Base-by-base conservation (phyloP, 2,329 filamentous ascomycete species). In the Sporothrix phasma region DNA sequence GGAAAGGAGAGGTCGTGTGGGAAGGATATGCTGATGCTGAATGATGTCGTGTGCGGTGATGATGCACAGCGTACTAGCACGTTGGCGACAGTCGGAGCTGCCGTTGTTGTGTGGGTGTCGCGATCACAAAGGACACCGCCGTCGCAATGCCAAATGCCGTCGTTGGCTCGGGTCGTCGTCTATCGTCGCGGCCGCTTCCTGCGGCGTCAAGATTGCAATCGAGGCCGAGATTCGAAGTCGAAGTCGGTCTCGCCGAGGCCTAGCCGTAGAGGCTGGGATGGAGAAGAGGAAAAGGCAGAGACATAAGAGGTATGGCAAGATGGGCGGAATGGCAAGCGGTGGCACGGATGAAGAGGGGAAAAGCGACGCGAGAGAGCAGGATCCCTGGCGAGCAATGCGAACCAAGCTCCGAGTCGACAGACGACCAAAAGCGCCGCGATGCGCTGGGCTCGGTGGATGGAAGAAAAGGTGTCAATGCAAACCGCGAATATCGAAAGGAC, bases 261-360 rank as follows among this genome's bases (percentile, higher is more conserved):
- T 67, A 67, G 66, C 67, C 67, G 65, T 67, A 67, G 49, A 68
- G 67, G 67, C 67, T 65, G 66, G 67, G 67, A 43, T 49, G 51
- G 43, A 67, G 61, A 54, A 62, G 61, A 31, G 62, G 49, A 31
- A 26, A 46, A 66, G 41, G 56, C 39, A 54, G 54, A 65, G 61
- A 65, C 65, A 67, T 67, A 66, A 63, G 59, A 58, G 43, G 41
- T 29, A 13, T 13, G n/a, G n/a, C n/a, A n/a, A n/a, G n/a, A n/a
- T n/a, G 41, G 43, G 4, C 11, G 43, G 17, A 41, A 61, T 39
- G 31, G 31, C 37, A 26, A 37, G 34, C 34, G 41, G 47, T 29
- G 26, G 19, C 34, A 37, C 19, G 26, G 58, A 47, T 37, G 41
- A n/a, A 19, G 43, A 49, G 29, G n/a, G 24, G 22, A 37, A 4